Base-by-base conservation (phyloP, 2,329 filamentous ascomycete species). In the Podosphaera leucotricha region DNA sequence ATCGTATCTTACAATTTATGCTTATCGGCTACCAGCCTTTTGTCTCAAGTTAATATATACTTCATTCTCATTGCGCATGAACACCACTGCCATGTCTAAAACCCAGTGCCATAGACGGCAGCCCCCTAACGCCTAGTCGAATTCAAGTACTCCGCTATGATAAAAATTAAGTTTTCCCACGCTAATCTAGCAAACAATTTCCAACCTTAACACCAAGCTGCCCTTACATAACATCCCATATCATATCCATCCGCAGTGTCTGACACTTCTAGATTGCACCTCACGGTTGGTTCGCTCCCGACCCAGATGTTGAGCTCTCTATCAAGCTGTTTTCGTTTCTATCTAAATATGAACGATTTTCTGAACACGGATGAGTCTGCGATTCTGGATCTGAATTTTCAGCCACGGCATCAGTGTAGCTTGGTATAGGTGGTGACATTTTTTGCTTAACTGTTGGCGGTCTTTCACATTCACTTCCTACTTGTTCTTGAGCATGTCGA, bases 401-500 rank as follows among this genome's bases (percentile, higher is more conserved):
- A 2, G 55, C 55, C 28, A 58, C 50, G 11, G 55, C 52, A 45
- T 59, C 56, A 39, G 46, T 58, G 41, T 59, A 59, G 40, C 57
- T 59, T 10, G 57, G 57, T 43, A 59, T 59, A 22, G 57, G 57
- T 19, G 57, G 57, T 21, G 56, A 52, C 37, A 45, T 53, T 44
- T 50, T 52, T 28, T 52, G 45, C 44, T 52, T 51, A 46, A 71
- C 70, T 44, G 74, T 54, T 2, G 70, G 69, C 2, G 65, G 63
- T 39, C 66, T 62, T 44, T 76, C 72, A 52, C 64, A 70, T 24
- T 72, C 72, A 24, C 50, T 68, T 71, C 44, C 63, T 62, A 26
- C 65, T 64, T 2, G 65, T 43, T 72, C 71, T 7, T 75, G 77
- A 33, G 70, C 66, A 11, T 71, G 67, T 1, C 76, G 76, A 52